phyloP scores from a whole-genome alignment of 176 grass and related monocot species.

The Carex cristatella region DNA sequence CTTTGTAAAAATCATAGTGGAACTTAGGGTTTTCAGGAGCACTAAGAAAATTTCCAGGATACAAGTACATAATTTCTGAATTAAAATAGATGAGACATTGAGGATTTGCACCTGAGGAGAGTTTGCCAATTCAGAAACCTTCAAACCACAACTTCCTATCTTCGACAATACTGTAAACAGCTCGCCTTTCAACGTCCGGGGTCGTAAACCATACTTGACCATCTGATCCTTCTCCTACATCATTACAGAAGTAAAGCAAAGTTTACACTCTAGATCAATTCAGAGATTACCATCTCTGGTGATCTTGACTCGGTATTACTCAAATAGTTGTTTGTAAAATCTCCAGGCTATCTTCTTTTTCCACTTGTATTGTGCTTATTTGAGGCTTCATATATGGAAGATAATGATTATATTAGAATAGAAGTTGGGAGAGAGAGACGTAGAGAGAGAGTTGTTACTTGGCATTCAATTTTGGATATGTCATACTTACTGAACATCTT shows the following conservation, averaged over 20 bases:
- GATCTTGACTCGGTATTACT: neutral
- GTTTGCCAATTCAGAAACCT: constrained; percentile 65
- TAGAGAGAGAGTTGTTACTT: neutral
- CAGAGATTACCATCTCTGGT: neutral
- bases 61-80: neutral
- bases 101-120: constrained; percentile 48
- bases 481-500: neutral
- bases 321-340: neutral
- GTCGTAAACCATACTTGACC: constrained; percentile 80
- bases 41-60: constrained; percentile 8
- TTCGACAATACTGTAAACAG: constrained; percentile 79
- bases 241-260: neutral
- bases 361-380: neutral
- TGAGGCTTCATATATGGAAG: neutral
- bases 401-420: neutral
- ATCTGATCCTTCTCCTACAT: constrained; percentile 86
- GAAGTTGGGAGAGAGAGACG: neutral
- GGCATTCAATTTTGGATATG: neutral
- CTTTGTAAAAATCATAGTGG: constrained; percentile 9
- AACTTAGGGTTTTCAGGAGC: neutral
- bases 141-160: constrained; percentile 71
- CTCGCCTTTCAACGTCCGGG: constrained; percentile 80
- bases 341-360: neutral
- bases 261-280: neutral
- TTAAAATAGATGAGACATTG: constrained; percentile 17